phyloP scores from a whole-genome alignment of 352 stramenopile genomes.

The Pythium utonaiense region DNA sequence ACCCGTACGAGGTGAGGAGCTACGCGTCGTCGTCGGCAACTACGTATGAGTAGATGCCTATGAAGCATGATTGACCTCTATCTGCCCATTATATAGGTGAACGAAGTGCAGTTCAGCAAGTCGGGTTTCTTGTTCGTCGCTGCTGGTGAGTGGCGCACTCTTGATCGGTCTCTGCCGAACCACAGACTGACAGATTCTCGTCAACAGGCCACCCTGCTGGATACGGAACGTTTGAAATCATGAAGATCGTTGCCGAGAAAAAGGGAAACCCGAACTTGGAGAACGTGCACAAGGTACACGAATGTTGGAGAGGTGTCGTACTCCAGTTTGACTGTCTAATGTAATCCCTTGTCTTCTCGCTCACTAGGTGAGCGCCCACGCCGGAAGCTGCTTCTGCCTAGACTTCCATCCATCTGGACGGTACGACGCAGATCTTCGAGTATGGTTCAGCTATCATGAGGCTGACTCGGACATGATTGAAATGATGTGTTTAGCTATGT shows the following conservation, averaged over 20 bases:
- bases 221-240: conserved; percentile 82
- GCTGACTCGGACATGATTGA: background rate
- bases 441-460: no score
- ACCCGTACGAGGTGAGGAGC: conserved; percentile 57
- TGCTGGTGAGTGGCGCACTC: conserved; percentile 28
- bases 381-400: conserved; percentile 78
- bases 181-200: background rate
- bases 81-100: no score
- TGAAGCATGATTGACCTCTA: no score
- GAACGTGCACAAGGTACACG: conserved; percentile 72
- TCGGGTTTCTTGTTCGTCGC: conserved; percentile 77
- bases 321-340: background rate
- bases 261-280: conserved; percentile 79
- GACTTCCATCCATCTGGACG: conserved; percentile 75
- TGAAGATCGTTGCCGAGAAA: conserved; percentile 71
- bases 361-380: conserved; percentile 57
- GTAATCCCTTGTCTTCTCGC: background rate
- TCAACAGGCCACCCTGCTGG: conserved; percentile 54
- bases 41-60: no score
- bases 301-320: background rate
- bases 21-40: no score
- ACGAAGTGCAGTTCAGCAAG: conserved; percentile 83
- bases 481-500: conserved; percentile 63
- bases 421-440: no score
- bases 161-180: background rate